A percentile compares a stretch with the other conserved stretches of the same genome.
phyloP scores from a whole-genome alignment of 805 yeast genomes.

The Candida oleophila region DNA sequence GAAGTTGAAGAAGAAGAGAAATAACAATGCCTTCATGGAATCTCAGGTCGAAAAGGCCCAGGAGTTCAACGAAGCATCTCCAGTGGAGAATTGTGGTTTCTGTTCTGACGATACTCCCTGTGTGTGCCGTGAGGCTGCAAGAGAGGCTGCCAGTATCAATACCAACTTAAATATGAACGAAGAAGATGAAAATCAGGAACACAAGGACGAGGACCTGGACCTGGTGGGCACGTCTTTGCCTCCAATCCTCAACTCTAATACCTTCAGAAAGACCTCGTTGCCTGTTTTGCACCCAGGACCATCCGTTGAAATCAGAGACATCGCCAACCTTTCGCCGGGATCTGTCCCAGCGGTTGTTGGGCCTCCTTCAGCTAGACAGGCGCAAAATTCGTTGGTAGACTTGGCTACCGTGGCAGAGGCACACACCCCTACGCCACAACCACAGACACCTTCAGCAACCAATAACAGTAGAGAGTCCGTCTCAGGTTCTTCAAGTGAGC shows the following conservation, averaged over 20 bases:
- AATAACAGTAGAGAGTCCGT: too few relatives aligned
- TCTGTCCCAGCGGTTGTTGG: slow-evolving; percentile 35
- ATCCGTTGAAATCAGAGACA: slow-evolving; percentile 49
- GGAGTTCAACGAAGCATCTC: slow-evolving; percentile 44
- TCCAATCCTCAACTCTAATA: slow-evolving; percentile 31
- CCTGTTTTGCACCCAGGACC: slow-evolving; percentile 69
- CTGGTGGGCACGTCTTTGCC: slow-evolving; percentile 37
- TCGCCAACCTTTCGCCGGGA: slow-evolving; percentile 39
- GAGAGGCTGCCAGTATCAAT: slow-evolving; percentile 44
- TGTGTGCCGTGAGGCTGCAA: slow-evolving; percentile 79
- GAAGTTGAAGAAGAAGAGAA: slow-evolving; percentile 20
- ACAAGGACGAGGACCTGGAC: slow-evolving; percentile 30
- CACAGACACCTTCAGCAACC: slow-evolving; percentile 13
- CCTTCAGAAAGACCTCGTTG: slow-evolving; percentile 37
- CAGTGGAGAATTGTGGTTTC: slow-evolving; percentile 84
- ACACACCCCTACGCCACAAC: slow-evolving; percentile 9
- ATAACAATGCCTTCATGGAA: slow-evolving; percentile 6
- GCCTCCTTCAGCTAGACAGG: slow-evolving; percentile 14
- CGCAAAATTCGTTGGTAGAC: slow-evolving; percentile 2
- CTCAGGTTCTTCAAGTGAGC: slow-evolving; percentile 30
- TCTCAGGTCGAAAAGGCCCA: slow-evolving; percentile 17
- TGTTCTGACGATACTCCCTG: slow-evolving; percentile 92
- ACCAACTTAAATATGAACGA: slow-evolving; percentile 17
- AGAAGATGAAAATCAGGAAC: slow-evolving; percentile 12
- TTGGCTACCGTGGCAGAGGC: slow-evolving; percentile 10